Conservation (phyloP, 2,329 filamentous ascomycete genomes). For the Xylaria digitata region DNA sequence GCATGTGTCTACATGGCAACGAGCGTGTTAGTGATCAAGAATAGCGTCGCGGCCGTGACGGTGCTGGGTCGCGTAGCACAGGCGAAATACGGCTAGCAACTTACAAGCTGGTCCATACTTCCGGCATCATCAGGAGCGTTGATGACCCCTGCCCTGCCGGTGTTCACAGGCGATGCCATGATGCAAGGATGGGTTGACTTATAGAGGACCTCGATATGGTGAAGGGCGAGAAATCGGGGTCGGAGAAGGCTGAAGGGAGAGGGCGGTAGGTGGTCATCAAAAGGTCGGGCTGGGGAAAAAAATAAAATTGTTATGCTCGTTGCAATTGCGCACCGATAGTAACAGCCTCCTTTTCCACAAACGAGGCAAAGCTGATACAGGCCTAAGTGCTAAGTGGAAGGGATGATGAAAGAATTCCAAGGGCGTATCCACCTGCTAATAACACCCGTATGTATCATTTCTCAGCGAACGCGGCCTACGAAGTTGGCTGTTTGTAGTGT, state of each 20-base stretch:
- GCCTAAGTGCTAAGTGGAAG: constrained; percentile 29
- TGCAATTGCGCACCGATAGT: constrained; percentile 30
- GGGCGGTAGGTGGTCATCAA: constrained; percentile 24
- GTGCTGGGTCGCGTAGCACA: constrained; percentile 34
- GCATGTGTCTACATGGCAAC: constrained; percentile 62
- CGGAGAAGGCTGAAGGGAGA: constrained; percentile 8
- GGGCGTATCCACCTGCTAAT: constrained; percentile 39
- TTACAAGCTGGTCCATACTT: constrained; percentile 70
- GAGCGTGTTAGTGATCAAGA: constrained; percentile 26
- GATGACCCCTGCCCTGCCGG: constrained; percentile 64
- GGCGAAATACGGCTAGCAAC: constrained; percentile 46
- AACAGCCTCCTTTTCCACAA: constrained; percentile 36
- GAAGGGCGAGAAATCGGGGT: constrained; percentile 27
- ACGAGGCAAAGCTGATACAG: constrained; percentile 37
- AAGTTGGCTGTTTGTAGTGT: background rate
- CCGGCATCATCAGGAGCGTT: constrained; percentile 63
- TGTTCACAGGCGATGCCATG: constrained; percentile 42
- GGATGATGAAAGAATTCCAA: constrained; percentile 43
- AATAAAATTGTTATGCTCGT: constrained; percentile 28
- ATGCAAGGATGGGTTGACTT: constrained; percentile 33
- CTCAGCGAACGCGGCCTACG: constrained; percentile 25
- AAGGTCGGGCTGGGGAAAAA: constrained; percentile 24
- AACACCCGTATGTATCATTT: constrained; percentile 26
- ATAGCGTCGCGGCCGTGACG: constrained; percentile 22
- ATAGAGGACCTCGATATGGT: constrained; percentile 29